Evolutionary conservation across 768 basidiomycete genomes (phyloP), one percentile per base, ranked within the genome.

Genomic region (Lactarius pseudohatsudake): DNA sequence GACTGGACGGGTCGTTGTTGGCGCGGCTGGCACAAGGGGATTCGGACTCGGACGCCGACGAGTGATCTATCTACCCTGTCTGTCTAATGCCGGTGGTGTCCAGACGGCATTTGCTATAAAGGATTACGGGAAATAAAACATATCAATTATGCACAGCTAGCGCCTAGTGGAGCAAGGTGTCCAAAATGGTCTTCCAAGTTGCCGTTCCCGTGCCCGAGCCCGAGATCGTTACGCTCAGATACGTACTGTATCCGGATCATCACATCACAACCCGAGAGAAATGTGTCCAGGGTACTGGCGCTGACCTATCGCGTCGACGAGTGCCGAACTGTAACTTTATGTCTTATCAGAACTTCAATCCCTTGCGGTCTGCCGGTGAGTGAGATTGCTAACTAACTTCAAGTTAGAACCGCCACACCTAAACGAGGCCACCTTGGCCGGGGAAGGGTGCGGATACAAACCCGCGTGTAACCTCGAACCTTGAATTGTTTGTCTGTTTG

Each of bases 1-100:
- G 62, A 16, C 59, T 71, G 15, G 70, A 71, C n/a, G 64, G 62
- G 11, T 71, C 65, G 7, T 57, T 71, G 34, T 65, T 71, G 30
- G 64, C 70, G 50, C 62, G 70, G 15, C 59, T 71, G 18, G 43
- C 64, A 13, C 64, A 59, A 56, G 70, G 30, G 4, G 67, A 65
- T 50, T 70, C 69, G 7, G 69, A 69, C 26, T 64, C 59, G 26
- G 69, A 69, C 28, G 63, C n/a, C 55, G 61, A 62, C 30, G 65
- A 67, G 2, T 69, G 43, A 59, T 36, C 32, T 43, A 28, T 28
- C 16, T 30, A 15, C 18, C n/a, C 2, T 32, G 15, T 40, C 18
- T 66, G n/a, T 15, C 20, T 62, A 30, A 47, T 58, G 10, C 43
- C 20, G 30, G 22, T n/a, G 28, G 15, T 5, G 22, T 10, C 22